phyloP scores from a whole-genome alignment of 768 basidiomycete genomes.

The Mycena sanguinolenta region DNA sequence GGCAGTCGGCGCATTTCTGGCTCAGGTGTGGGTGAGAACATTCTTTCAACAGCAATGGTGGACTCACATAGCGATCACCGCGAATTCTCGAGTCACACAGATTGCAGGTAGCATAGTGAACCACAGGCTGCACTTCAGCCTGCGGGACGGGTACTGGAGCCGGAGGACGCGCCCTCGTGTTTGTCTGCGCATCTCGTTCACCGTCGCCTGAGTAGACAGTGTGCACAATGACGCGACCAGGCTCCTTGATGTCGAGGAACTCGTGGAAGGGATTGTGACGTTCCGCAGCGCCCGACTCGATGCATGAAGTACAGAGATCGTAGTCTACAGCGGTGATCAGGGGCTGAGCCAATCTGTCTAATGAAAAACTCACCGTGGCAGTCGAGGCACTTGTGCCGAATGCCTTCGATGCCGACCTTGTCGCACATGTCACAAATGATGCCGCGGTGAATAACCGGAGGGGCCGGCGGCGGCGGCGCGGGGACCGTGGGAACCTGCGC shows the following conservation, averaged over 20 bases:
- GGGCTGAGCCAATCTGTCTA: background rate
- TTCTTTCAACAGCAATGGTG: conserved; percentile 9
- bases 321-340: conserved; percentile 62
- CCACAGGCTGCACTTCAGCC: conserved; percentile 41
- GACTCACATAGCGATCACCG: conserved; percentile 80
- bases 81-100: conserved; percentile 79
- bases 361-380: conserved; percentile 66
- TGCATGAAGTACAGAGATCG: conserved; percentile 76
- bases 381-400: conserved; percentile 85
- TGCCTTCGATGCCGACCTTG: conserved; percentile 67
- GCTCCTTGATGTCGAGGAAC: conserved; percentile 77
- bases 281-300: conserved; percentile 62
- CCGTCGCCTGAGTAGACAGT: conserved; percentile 63
- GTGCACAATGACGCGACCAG: conserved; percentile 76
- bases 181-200: conserved; percentile 41
- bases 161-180: conserved; percentile 17
- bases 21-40: conserved; percentile 12
- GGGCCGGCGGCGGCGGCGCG: conserved; percentile 44
- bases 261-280: conserved; percentile 74
- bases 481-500: conserved; percentile 28
- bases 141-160: conserved; percentile 32
- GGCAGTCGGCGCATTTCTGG: conserved; percentile 85
- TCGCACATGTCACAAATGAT: conserved; percentile 79
- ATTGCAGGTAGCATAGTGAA: conserved; percentile 80
- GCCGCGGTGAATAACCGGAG: conserved; percentile 64